Evolutionary conservation across 2,329 filamentous ascomycete genomes (phyloP), one percentile per base, ranked within the genome.

Genomic region (Sporothrix curviconia): DNA sequence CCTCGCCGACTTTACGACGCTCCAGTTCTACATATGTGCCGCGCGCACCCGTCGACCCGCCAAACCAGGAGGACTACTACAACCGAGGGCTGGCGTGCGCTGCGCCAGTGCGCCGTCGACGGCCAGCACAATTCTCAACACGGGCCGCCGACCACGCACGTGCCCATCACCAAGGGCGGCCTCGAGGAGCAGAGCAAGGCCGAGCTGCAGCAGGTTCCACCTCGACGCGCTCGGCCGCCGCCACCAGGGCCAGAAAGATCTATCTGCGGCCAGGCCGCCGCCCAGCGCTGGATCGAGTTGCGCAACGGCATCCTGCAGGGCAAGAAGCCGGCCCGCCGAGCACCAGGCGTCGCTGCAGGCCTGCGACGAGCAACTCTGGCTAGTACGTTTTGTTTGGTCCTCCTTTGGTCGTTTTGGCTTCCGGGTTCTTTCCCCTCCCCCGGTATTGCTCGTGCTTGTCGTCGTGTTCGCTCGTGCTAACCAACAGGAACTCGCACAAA

Each of bases 121-220:
- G 83, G 83, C 7, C 82, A 84, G 66, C 76, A 84, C 69, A n/a
- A 85, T 86, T 62, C 76, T 86, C 60, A 82, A 85, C 66, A 82
- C 80, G 64, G 82, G 80, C n/a, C 22, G 82, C 82, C 40, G 83
- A 86, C 68, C n/a, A 82, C 81, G 15, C 75, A 74, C 54, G 82
- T 85, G 12, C 81, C 82, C 4, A 70, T 72, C 44, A 69, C 77
- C 47, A 69, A 68, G 47, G 82, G 81, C 55, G 80, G 80, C 11
- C 76, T 78, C 56, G 76, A 78, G 22, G 83, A 86, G 68, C 83
- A 86, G 67, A 69, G 69, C 28, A 85, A 83, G 67, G 82, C 82
- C 17, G 82, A 85, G 69, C 69, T 86, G 60, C 80, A 78, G 68
- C 82, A 85, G 64, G 75, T 85, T n/a, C 58, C 71, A 79, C 50